Conservation (phyloP, 2,329 filamentous ascomycete species). For the Paraphaeosphaeria minitans region DNA sequence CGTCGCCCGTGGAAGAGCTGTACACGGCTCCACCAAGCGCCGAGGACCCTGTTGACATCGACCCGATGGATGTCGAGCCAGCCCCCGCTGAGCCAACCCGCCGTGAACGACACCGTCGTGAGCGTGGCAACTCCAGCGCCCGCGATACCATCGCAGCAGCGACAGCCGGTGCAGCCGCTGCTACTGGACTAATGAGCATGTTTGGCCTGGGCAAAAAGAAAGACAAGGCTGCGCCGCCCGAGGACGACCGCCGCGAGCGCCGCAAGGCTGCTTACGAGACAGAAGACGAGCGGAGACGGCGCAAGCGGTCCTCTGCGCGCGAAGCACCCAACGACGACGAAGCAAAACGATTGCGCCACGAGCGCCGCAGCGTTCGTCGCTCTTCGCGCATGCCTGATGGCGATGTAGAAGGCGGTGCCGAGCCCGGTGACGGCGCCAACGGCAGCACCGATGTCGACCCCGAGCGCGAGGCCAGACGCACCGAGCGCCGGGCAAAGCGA, state of each 20-base stretch:
- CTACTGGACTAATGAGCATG: slow-evolving; percentile 61
- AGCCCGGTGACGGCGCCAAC: slow-evolving; percentile 26
- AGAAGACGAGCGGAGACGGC: slow-evolving; percentile 45
- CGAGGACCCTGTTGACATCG: slow-evolving; percentile 52
- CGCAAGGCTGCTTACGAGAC: slow-evolving; percentile 42
- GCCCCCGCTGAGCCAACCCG: slow-evolving; percentile 58
- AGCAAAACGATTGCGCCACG: slow-evolving; percentile 43
- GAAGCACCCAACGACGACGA: slow-evolving; percentile 44
- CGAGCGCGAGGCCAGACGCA: slow-evolving; percentile 46
- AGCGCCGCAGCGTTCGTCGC: slow-evolving; percentile 42
- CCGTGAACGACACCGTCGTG: slow-evolving; percentile 51
- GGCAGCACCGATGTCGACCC: slow-evolving; percentile 40
- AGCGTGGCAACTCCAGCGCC: slow-evolving; percentile 64
- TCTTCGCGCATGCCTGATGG: slow-evolving; percentile 27
- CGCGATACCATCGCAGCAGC: slow-evolving; percentile 56
- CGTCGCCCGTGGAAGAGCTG: slow-evolving; percentile 40
- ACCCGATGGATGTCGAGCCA: slow-evolving; percentile 44
- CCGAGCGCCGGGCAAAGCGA: slow-evolving; percentile 39
- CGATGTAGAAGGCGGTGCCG: slow-evolving; percentile 24
- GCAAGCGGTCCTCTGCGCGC: slow-evolving; percentile 45
- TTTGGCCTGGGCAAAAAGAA: slow-evolving; percentile 50
- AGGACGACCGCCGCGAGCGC: slow-evolving; percentile 41
- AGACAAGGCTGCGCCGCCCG: slow-evolving; percentile 30
- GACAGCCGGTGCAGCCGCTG: slow-evolving; percentile 47
- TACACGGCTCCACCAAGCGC: slow-evolving; percentile 46